Conservation (phyloP, 768 basidiomycete genomes). For the Pholiota conissans region DNA sequence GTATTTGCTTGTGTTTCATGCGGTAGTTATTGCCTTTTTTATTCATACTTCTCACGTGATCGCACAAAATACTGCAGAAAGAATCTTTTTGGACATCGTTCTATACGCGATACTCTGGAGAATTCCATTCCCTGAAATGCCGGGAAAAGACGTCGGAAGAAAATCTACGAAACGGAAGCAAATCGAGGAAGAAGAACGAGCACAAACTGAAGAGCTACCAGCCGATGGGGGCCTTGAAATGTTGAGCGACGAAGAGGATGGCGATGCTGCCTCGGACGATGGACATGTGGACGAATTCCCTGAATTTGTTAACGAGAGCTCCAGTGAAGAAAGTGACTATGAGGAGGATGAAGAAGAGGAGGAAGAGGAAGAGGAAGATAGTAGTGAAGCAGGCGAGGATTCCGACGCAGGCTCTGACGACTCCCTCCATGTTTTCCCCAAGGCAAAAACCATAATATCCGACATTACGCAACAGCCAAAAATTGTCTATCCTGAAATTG, state of each 20-base stretch:
- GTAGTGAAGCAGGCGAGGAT: constrained; percentile 40
- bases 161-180: constrained; percentile 62
- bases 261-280: constrained; percentile 49
- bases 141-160: constrained; percentile 24
- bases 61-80: constrained; percentile 14
- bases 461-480: constrained; percentile 84
- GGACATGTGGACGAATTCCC: constrained; percentile 75
- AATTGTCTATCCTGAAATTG: constrained; percentile 84
- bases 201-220: constrained; percentile 29
- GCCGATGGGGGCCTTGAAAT: constrained; percentile 60
- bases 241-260: constrained; percentile 64
- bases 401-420: constrained; percentile 41
- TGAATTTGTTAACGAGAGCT: constrained; percentile 57
- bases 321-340: constrained; percentile 44
- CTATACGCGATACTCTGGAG: background rate
- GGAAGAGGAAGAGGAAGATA: constrained; percentile 33
- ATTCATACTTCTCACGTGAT: constrained; percentile 12
- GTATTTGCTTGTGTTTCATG: constrained; percentile 13
- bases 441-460: constrained; percentile 69
- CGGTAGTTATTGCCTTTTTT: constrained; percentile 7
- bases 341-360: constrained; percentile 38
- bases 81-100: constrained; percentile 20
- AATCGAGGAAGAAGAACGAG: constrained; percentile 36
- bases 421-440: constrained; percentile 58
- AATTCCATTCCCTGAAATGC: background rate